Conservation (phyloP, 116 monocot genomes). For the Iris pallida region DNA sequence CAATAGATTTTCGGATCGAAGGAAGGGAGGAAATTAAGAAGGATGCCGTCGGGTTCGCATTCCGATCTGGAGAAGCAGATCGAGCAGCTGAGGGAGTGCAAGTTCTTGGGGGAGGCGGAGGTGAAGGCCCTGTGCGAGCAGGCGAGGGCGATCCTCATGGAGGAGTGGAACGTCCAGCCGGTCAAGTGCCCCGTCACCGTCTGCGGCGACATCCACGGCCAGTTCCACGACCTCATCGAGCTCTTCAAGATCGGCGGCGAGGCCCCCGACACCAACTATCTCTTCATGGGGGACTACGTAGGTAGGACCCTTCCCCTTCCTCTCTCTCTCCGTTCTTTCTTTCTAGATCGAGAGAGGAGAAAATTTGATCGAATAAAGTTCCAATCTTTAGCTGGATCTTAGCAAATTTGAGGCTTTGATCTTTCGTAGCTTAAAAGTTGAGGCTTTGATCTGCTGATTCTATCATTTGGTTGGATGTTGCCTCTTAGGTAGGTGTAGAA, state of each 20-base stretch:
- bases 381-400: too few species aligned
- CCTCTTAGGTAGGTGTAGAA: too few species aligned
- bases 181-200: slow-evolving; percentile 32
- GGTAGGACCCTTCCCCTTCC: not conserved
- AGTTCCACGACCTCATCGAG: slow-evolving; percentile 32
- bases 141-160: slow-evolving; percentile 17
- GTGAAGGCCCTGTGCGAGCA: slow-evolving; percentile 19
- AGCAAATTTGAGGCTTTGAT: too few species aligned
- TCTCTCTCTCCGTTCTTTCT: too few species aligned
- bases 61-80: slow-evolving; percentile 18
- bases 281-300: slow-evolving; percentile 22
- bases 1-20: not conserved
- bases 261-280: slow-evolving; percentile 18
- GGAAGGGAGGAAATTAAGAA: too few species aligned
- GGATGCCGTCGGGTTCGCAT: slow-evolving; percentile 15
- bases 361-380: too few species aligned
- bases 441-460: too few species aligned
- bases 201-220: slow-evolving; percentile 32
- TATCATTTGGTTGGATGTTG: too few species aligned
- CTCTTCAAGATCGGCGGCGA: slow-evolving; percentile 24
- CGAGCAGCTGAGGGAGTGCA: slow-evolving; percentile 17
- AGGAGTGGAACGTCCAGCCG: slow-evolving; percentile 35
- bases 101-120: slow-evolving; percentile 14
- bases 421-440: too few species aligned
- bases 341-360: too few species aligned